Base-by-base conservation (phyloP, 495 filamentous ascomycete species). In the Neurospora africana region DNA sequence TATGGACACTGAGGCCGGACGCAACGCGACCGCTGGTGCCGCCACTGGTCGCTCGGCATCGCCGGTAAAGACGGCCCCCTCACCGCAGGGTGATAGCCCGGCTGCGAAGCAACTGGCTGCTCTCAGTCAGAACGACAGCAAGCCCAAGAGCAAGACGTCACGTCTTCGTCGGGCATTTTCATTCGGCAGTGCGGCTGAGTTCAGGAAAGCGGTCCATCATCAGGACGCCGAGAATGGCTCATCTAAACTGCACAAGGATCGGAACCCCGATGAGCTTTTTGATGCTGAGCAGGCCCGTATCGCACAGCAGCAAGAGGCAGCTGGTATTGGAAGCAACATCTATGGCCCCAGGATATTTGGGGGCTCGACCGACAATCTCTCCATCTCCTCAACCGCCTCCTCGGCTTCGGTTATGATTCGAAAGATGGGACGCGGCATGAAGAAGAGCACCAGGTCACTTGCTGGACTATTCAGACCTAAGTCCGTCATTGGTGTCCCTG, bases 381-480 rank as follows among this genome's bases (percentile, higher is more conserved):
- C 96, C 4, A 93, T 99, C 70, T 98, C 95, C 5, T 98, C 96
- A 15, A 98, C 95, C 21, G 95, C 95, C 37, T 98, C 96, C 8
- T 99, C 95, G 27, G 95, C 95, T 33, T 98, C 96, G 41, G 91
- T 99, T 74, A 99, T 99, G 95, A 94, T 99, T 77, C 89, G 95
- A 37, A 99, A 99, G 85, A 98, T 99, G 96, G 96, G 95, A 76
- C 92, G 93, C 73, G 94, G 96, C 27, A 91, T 98, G 90, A 99
- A 97, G 87, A 94, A 93, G 81, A 90, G 91, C 21, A 91, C 90
- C 30, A 86, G 94, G 39, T 98, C 94, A 10, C 86, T 99, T 65
- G 96, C 97, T 76, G 95, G 95, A 36, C 84, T 99, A 11, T 99
- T 99, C 83, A 87, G 95, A 73, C 95, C 95, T 0, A 98, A 97